Conservation (phyloP, 179 eudicot genomes). For the Patellifolia procumbens region DNA sequence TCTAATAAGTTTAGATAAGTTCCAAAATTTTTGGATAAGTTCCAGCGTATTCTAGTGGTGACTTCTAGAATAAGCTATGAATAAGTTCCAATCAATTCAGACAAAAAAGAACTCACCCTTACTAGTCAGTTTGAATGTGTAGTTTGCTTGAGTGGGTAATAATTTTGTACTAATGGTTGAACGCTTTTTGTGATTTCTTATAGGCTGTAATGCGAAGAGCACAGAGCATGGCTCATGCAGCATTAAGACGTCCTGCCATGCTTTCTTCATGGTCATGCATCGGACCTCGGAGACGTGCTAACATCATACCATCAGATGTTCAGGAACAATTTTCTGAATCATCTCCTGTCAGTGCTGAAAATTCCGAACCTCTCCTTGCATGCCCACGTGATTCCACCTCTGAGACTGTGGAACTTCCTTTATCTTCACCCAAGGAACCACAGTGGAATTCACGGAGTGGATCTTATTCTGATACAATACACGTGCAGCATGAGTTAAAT, state of each 20-base stretch:
- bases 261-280: constrained; percentile 93
- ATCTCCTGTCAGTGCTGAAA: constrained; percentile 30
- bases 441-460: constrained; percentile 45
- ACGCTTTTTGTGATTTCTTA: constrained; percentile 1
- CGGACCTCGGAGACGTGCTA: constrained; percentile 78
- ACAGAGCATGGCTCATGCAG: constrained; percentile 95
- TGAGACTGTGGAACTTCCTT: constrained; percentile 42
- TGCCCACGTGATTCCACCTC: constrained; percentile 27
- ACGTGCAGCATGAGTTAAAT: constrained; percentile 37
- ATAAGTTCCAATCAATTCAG: no score
- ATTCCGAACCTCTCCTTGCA: constrained; percentile 46
- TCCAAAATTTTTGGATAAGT: no score
- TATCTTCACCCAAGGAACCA: constrained; percentile 44
- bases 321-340: constrained; percentile 43
- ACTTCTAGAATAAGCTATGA: no score
- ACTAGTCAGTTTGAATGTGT: constrained; percentile 1
- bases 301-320: constrained; percentile 34
- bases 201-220: constrained; percentile 99
- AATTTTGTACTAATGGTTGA: neutral
- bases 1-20: no score
- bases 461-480: constrained; percentile 31
- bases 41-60: no score
- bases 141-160: neutral
- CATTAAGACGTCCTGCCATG: constrained; percentile 72
- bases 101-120: no score